A percentile compares a stretch with the other conserved stretches of the same genome.
Conservation (phyloP, 805 yeast genomes). For the Debaryomyces castellii region DNA sequence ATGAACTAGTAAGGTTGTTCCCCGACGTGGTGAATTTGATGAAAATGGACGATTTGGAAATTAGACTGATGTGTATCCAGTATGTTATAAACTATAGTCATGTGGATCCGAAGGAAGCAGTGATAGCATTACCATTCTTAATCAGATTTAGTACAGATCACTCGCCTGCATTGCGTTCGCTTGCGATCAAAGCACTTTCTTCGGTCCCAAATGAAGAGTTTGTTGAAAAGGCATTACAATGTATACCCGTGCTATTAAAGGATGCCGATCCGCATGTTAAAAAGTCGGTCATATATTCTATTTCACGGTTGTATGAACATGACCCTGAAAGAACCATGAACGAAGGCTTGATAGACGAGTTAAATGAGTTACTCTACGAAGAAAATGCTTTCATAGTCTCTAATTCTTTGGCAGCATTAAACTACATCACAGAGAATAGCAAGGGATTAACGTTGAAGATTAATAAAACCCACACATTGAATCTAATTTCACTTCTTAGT, state of each 20-base stretch:
- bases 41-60: constrained; percentile 59
- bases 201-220: constrained; percentile 57
- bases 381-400: constrained; percentile 61
- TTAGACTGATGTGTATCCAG: constrained; percentile 69
- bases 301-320: constrained; percentile 63
- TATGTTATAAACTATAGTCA: constrained; percentile 62
- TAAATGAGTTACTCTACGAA: constrained; percentile 58
- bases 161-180: constrained; percentile 51
- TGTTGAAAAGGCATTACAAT: constrained; percentile 43
- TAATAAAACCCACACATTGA: constrained; percentile 44
- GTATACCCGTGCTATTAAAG: constrained; percentile 32
- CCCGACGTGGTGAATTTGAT: constrained; percentile 62
- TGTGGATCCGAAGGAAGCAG: constrained; percentile 54
- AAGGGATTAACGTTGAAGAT: constrained; percentile 51
- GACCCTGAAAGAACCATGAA: constrained; percentile 47
- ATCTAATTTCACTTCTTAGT: constrained; percentile 33
- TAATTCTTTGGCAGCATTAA: constrained; percentile 67
- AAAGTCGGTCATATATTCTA: constrained; percentile 66
- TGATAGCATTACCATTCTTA: constrained; percentile 55
- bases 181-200: constrained; percentile 65
- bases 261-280: constrained; percentile 61
- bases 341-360: constrained; percentile 43
- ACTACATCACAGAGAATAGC: constrained; percentile 60
- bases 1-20: constrained; percentile 67
- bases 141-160: constrained; percentile 49